Evolutionary conservation across 23 red algal genomes (phyloP).

Genomic region (Chondrus crispus): DNA sequence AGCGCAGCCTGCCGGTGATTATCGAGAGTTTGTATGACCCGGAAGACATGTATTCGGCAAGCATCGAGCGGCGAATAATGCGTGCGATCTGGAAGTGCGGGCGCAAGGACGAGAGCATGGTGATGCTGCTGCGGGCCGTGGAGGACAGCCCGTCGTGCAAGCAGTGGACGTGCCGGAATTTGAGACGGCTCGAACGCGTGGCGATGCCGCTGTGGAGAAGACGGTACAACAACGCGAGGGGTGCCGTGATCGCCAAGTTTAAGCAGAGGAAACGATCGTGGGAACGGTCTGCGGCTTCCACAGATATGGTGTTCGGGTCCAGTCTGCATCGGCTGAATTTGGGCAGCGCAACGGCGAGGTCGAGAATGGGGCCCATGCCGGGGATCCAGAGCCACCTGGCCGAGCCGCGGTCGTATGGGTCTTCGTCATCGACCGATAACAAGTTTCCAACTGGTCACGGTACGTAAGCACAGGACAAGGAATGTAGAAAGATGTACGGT

Average conservation of each 20-base stretch:
- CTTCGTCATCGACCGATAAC: too few species aligned
- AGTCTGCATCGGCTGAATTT: background rate
- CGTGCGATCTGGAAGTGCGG: conserved; percentile 18
- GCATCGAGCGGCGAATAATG: conserved; percentile 18
- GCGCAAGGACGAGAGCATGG: conserved; percentile 15
- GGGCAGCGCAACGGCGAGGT: too few species aligned
- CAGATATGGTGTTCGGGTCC: background rate
- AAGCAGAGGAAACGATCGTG: background rate
- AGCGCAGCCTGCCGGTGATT: conserved; percentile 10
- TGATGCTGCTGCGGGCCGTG: conserved; percentile 21
- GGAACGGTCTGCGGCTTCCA: background rate
- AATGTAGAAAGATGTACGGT: too few species aligned
- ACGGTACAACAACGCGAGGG: background rate
- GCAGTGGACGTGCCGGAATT: conserved; percentile 5
- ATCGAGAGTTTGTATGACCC: conserved; percentile 27
- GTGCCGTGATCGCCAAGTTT: conserved; percentile 2
- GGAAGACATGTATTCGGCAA: background rate
- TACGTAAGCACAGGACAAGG: too few species aligned
- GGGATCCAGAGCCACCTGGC: too few species aligned
- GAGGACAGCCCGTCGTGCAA: background rate
- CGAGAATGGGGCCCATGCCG: too few species aligned
- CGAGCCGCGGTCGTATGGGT: too few species aligned
- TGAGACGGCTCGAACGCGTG: conserved; percentile 23
- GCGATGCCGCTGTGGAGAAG: conserved; percentile 24
- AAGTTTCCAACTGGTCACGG: too few species aligned